Conservation (phyloP, 1,284 basidiomycete species). For the Hymenochaete sp. region DNA sequence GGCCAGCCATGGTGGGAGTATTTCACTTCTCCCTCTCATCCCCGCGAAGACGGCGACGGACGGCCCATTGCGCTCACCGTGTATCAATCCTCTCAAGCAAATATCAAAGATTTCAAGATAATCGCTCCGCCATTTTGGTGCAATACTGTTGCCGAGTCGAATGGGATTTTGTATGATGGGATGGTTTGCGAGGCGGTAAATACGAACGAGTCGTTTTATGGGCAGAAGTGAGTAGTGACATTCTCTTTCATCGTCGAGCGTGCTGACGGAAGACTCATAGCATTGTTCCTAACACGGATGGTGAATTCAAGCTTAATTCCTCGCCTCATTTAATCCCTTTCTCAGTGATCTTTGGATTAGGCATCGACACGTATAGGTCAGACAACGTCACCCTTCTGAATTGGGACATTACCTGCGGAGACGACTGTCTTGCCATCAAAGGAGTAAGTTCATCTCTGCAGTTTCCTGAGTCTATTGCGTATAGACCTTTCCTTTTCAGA, state of each 20-base stretch:
- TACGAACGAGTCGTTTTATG: slow-evolving; percentile 39
- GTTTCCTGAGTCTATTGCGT: not conserved
- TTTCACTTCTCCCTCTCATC: slow-evolving; percentile 35
- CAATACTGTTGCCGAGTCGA: slow-evolving; percentile 47
- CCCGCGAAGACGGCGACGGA: slow-evolving; percentile 47
- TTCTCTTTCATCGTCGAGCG: slow-evolving; percentile 18
- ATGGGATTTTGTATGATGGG: slow-evolving; percentile 48
- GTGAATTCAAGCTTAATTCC: slow-evolving; percentile 27
- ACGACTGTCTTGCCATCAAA: slow-evolving; percentile 29
- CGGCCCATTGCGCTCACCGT: slow-evolving; percentile 56
- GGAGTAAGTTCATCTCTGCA: slow-evolving; percentile 8
- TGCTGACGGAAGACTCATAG: slow-evolving; percentile 24
- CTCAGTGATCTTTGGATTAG: slow-evolving; percentile 26
- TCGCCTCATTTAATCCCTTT: slow-evolving; percentile 3
- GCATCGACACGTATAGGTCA: slow-evolving; percentile 53
- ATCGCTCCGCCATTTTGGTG: slow-evolving; percentile 60
- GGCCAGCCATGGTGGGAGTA: slow-evolving; percentile 48
- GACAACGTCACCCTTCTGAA: slow-evolving; percentile 43
- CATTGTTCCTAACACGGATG: slow-evolving; percentile 59
- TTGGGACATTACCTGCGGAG: slow-evolving; percentile 46
- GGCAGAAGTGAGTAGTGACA: slow-evolving; percentile 36
- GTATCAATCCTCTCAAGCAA: slow-evolving; percentile 38
- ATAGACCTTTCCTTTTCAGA: slow-evolving; percentile 10
- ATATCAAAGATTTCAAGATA: slow-evolving; percentile 45
- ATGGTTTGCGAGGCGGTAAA: slow-evolving; percentile 58